Conservation (phyloP, 2,329 filamentous ascomycete species). For the Plectosphaerella sp. region DNA sequence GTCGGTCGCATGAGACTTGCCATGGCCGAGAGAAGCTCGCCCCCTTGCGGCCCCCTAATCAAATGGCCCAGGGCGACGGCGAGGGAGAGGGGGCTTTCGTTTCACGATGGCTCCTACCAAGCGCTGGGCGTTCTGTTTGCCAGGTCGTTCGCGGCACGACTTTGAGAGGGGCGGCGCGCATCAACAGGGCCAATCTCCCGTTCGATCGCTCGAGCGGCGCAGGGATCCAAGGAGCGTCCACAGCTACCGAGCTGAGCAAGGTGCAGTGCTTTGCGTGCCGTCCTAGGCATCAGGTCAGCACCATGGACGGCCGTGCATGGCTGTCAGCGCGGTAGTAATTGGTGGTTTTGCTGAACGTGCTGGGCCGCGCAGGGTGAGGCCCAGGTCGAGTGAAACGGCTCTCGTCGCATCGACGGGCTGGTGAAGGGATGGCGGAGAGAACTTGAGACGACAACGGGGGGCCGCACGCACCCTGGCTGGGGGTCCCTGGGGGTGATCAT, state of each 20-base stretch:
- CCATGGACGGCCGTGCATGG: too few relatives aligned
- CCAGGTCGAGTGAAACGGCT: conserved; percentile 9
- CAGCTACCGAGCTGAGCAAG: too few relatives aligned
- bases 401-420: conserved; percentile 7
- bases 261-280: too few relatives aligned
- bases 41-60: not conserved
- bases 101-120: not conserved
- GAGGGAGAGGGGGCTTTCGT: not conserved
- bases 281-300: too few relatives aligned
- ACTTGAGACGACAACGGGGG: conserved; percentile 7
- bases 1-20: not conserved
- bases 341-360: not conserved
- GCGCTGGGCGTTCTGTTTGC: not conserved
- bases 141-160: not conserved
- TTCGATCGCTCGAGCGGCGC: conserved; percentile 1
- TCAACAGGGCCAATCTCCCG: not conserved
- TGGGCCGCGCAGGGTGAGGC: conserved; percentile 1
- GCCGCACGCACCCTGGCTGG: not conserved
- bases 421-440: conserved; percentile 11
- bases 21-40: not conserved
- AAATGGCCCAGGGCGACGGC: not conserved
- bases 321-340: not conserved
- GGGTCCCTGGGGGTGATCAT: not conserved
- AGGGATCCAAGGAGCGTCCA: not conserved
- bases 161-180: not conserved